A percentile compares a stretch with the other conserved stretches of the same genome.
Evolutionary conservation across 2,329 filamentous ascomycete species (phyloP).

Genomic region (Fusarium sp.): DNA sequence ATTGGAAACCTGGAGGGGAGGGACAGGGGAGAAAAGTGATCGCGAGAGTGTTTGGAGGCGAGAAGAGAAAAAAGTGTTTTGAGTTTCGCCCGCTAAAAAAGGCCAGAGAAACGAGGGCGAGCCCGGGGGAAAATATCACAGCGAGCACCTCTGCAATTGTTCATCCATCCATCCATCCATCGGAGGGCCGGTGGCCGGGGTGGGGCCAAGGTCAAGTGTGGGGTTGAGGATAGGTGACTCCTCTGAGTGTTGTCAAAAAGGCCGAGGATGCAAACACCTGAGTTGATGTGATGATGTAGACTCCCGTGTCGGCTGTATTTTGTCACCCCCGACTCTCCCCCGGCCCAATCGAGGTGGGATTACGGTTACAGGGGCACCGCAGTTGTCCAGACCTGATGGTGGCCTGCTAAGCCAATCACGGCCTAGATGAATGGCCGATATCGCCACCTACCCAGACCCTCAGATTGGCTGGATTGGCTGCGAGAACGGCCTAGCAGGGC

Average conservation of each 20-base stretch:
- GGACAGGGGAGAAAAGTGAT: background rate
- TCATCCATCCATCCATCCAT: background rate
- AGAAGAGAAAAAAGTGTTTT: background rate
- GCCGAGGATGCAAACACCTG: accelerated
- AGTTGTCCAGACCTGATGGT: background rate
- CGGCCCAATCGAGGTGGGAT: background rate
- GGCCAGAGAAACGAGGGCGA: background rate
- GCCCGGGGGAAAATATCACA: background rate
- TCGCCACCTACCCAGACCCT: background rate
- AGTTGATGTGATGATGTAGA: accelerated
- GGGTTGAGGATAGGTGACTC: background rate
- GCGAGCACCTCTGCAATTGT: background rate
- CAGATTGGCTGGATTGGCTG: background rate
- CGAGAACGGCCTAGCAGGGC: background rate
- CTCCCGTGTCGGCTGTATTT: background rate
- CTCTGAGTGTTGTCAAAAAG: background rate
- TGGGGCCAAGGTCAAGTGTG: background rate
- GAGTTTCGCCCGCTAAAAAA: background rate
- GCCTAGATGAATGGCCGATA: background rate
- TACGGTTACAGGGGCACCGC: background rate
- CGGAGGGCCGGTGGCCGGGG: background rate
- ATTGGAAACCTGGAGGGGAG: background rate
- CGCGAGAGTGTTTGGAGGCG: background rate
- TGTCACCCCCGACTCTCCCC: background rate
- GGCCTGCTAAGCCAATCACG: background rate